Evolutionary conservation across 2,329 filamentous ascomycete genomes (phyloP), one percentile per base, ranked within the genome.

Genomic region (Thermomyces lanuginosus): DNA sequence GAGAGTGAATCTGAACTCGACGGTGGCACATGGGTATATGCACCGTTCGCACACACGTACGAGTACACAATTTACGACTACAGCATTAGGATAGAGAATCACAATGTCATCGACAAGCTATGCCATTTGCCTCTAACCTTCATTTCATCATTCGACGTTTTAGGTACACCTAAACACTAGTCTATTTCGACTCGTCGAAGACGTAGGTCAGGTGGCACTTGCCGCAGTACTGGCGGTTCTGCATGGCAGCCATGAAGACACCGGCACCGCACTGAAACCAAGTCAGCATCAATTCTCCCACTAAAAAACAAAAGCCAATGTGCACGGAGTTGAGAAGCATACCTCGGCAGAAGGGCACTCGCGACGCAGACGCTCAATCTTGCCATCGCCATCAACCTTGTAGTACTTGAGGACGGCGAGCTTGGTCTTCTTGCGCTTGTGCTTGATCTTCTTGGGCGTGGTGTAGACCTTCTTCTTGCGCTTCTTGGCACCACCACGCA

Each of bases 351-450:
- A 66, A 45, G 91, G 89, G 72, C 89, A 98, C 75, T 98, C 91
- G 64, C 89, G 76, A 60, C 91, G 76, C 46, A 98, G 77, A 57
- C 89, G 89, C 79, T 98, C 89, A 53, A 98, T 95, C 78, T 95
- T 95, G 66, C 91, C 89, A 55, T 98, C 89, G 51, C 80, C 82
- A 64, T 95, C 89, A 52, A 98, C 89, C 81, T 98, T 98, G 81
- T 98, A 98, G 81, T 98, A 98, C 78, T 98, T 98, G 64, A 98
- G 84, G 49, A 98, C 86, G 55, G 89, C 89, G 63, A 98, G 70
- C 79, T 98, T 98, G 76, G 80, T 92, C 86, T 98, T 98, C 83
- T 95, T 98, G 72, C 83, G 79, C 84, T 98, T 98, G 78, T 98
- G 89, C 89, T 98, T 98, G 79, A 98, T 98, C 83, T 98, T 98